phyloP scores from a whole-genome alignment of 192 early-diverging fungal genomes.

The Linnemannia exigua region DNA sequence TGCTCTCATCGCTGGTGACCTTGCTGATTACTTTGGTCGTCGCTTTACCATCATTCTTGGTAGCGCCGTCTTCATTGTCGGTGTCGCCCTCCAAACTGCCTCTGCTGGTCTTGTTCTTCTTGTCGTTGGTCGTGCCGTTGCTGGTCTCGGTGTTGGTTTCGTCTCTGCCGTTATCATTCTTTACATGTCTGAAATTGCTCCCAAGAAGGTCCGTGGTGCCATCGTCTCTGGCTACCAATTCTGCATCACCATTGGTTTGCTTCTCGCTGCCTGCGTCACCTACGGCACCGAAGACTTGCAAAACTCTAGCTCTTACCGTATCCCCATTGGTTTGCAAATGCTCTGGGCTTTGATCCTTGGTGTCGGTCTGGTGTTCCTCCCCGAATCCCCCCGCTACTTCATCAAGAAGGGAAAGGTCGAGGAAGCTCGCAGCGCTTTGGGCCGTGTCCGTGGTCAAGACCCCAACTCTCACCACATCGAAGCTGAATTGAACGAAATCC shows the following conservation, averaged over 20 bases:
- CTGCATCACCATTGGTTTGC: conserved; percentile 87
- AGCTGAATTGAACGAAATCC: conserved; percentile 78
- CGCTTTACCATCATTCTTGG: conserved; percentile 79
- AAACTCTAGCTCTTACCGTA: conserved; percentile 75
- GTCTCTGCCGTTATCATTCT: conserved; percentile 78
- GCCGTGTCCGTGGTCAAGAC: conserved; percentile 76
- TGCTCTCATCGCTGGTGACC: conserved; percentile 71
- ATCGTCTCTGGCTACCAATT: conserved; percentile 90
- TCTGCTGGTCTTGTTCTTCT: conserved; percentile 74
- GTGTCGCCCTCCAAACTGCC: conserved; percentile 79
- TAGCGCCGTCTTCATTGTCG: conserved; percentile 77
- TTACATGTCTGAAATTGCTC: conserved; percentile 83
- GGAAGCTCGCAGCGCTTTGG: conserved; percentile 76
- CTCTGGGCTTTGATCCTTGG: conserved; percentile 79
- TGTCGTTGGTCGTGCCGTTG: conserved; percentile 81
- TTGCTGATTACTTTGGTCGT: conserved; percentile 79
- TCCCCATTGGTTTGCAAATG: conserved; percentile 86
- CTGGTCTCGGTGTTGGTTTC: conserved; percentile 86
- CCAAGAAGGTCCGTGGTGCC: conserved; percentile 86
- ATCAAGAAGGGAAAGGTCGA: conserved; percentile 75
- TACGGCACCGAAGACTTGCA: conserved; percentile 62
- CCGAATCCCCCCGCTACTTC: conserved; percentile 89
- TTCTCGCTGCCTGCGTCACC: conserved; percentile 68
- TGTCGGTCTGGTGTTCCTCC: conserved; percentile 81
- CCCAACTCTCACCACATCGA: conserved; percentile 64